A percentile compares a stretch with the other conserved stretches of the same genome.
Conservation (phyloP, 306 rosid genomes). For the Vigna nakashimae region DNA sequence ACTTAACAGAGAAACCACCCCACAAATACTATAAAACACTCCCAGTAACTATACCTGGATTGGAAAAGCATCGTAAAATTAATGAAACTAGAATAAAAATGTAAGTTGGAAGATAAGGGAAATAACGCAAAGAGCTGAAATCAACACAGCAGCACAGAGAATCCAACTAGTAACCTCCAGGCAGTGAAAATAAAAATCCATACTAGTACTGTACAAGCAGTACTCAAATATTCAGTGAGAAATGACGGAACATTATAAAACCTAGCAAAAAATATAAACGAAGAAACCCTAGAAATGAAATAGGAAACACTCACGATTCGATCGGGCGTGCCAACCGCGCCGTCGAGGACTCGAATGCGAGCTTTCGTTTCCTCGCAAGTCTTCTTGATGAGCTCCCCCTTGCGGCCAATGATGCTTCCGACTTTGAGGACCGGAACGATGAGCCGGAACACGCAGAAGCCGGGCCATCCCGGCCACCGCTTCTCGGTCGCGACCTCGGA, state of each 20-base stretch:
- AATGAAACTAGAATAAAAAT: not conserved
- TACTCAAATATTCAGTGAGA: not conserved
- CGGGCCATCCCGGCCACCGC: conserved; percentile 98
- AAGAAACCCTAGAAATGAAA: conserved; percentile 43
- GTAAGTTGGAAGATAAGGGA: not conserved
- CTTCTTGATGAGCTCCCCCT: conserved; percentile 92
- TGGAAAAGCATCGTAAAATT: not conserved
- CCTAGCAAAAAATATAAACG: not conserved
- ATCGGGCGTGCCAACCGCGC: conserved; percentile 81
- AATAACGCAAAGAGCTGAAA: conserved; percentile 28
- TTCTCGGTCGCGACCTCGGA: conserved; percentile 52
- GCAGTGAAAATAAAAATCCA: not conserved
- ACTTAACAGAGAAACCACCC: not conserved
- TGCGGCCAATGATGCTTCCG: conserved; percentile 93
- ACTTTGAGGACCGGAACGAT: conserved; percentile 90
- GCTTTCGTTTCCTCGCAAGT: conserved; percentile 96
- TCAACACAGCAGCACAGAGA: not conserved
- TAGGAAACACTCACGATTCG: conserved; percentile 70
- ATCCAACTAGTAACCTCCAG: not conserved
- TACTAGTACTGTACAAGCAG: not conserved
- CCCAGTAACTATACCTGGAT: not conserved
- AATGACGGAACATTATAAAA: conserved; percentile 12
- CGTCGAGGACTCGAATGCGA: conserved; percentile 94
- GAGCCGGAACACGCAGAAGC: conserved; percentile 85
- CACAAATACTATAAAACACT: not conserved